Conservation (phyloP, 1,284 basidiomycete genomes). For the Gomphus bonarii region DNA sequence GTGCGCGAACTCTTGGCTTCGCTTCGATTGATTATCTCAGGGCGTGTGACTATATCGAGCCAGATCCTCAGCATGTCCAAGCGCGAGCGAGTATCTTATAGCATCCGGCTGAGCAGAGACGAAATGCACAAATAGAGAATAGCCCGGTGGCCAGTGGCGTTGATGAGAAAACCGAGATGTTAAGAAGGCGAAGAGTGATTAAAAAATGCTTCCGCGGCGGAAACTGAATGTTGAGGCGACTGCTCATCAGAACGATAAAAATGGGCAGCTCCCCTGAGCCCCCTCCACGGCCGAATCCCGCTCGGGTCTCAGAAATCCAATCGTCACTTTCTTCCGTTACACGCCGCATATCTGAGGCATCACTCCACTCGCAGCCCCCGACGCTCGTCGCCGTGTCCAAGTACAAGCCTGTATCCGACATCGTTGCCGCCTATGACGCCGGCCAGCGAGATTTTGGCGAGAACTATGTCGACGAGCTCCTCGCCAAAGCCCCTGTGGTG, state of each 20-base stretch:
- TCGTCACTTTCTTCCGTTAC: conserved; percentile 41
- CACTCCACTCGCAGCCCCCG: conserved; percentile 20
- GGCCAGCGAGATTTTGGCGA: conserved; percentile 93
- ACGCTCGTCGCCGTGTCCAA: conserved; percentile 89
- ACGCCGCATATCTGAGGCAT: conserved; percentile 30
- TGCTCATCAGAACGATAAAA: neutral
- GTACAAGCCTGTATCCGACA: conserved; percentile 83
- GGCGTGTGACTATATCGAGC: neutral
- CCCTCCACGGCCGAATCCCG: conserved; percentile 3
- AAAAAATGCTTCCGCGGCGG: no score
- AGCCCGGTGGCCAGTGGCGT: no score
- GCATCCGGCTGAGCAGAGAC: no score
- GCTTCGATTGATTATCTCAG: neutral
- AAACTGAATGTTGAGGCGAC: no score
- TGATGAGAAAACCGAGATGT: no score
- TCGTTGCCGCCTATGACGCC: conserved; percentile 69
- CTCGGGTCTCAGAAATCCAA: conserved; percentile 37
- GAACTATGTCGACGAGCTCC: conserved; percentile 94
- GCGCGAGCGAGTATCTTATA: no score
- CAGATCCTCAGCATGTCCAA: neutral
- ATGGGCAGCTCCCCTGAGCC: neutral
- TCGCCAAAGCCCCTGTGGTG: conserved; percentile 78
- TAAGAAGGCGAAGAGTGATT: no score
- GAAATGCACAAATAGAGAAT: no score
- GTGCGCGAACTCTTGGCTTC: neutral